phyloP scores from a whole-genome alignment of 148 eudicot species.

The Polygonum maritimum region DNA sequence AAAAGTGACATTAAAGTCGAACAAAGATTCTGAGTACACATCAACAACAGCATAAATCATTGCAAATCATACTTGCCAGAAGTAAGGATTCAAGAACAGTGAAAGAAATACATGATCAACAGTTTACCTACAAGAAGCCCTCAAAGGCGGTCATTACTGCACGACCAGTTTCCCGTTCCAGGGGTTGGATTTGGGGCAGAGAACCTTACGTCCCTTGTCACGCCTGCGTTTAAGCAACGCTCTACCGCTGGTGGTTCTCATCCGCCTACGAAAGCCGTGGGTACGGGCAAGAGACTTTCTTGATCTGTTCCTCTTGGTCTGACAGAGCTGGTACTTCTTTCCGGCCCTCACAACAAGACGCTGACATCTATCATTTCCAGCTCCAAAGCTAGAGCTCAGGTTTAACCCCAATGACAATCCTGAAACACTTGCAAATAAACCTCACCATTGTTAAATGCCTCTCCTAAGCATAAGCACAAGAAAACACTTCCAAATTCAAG shows the following conservation, averaged over 20 bases:
- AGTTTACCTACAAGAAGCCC: slow-evolving; percentile 17
- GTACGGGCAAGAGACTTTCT: slow-evolving; percentile 76
- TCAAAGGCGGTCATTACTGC: neutral
- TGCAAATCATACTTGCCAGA: neutral
- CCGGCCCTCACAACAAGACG: slow-evolving; percentile 62
- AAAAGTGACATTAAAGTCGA: neutral
- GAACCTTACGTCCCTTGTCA: slow-evolving; percentile 75
- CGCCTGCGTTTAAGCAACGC: slow-evolving; percentile 72
- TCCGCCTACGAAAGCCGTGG: slow-evolving; percentile 68
- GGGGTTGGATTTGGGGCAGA: slow-evolving; percentile 76
- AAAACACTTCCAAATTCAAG: no score
- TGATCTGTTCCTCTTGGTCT: slow-evolving; percentile 74
- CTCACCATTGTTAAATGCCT: neutral
- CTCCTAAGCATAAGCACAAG: neutral
- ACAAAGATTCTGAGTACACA: neutral
- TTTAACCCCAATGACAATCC: slow-evolving; percentile 59
- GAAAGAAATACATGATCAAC: neutral
- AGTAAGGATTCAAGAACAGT: neutral
- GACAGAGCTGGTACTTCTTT: slow-evolving; percentile 54
- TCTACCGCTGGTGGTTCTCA: slow-evolving; percentile 87
- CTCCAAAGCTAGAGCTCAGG: slow-evolving; percentile 27
- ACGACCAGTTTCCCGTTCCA: slow-evolving; percentile 52
- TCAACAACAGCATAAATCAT: neutral
- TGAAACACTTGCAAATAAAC: slow-evolving; percentile 21
- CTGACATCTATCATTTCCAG: slow-evolving; percentile 27